These are phyloP conservation scores for Globisporangium perplexum DNA, from an alignment of 352 stramenopile species.

Conservation along the genomic window DNA sequence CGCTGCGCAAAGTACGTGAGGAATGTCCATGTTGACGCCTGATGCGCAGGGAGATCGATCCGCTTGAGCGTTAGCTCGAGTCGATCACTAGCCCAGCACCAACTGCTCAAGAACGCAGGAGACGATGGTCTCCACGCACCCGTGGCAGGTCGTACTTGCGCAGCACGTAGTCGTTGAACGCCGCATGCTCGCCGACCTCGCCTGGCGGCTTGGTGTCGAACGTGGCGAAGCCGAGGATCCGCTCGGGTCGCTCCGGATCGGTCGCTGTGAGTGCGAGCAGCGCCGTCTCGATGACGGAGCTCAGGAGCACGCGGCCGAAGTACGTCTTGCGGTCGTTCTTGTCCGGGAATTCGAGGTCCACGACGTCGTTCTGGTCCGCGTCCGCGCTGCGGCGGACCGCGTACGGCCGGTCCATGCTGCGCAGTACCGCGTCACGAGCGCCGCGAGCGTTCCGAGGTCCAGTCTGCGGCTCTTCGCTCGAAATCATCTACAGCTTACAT, in stretches of 20 bases:
- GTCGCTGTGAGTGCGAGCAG: constrained; percentile 61
- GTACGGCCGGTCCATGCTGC: constrained; percentile 37
- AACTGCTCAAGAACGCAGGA: no score
- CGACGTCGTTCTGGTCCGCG: constrained; percentile 47
- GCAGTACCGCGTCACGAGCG: no score
- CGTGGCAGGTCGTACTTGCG: constrained; percentile 48
- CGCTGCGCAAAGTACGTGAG: constrained; percentile 53
- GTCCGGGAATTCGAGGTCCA: constrained; percentile 56
- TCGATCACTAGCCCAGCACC: neutral
- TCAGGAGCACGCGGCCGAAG: constrained; percentile 52
- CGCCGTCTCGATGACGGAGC: constrained; percentile 65
- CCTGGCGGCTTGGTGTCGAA: constrained; percentile 49
- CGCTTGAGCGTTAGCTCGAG: neutral
- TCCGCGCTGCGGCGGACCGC: constrained; percentile 54
- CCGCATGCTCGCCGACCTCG: constrained; percentile 31
- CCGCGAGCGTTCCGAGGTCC: no score
- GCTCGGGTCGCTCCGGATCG: constrained; percentile 39
- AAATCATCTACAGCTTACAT: no score
- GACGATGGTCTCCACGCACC: constrained; percentile 17
- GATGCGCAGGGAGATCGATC: neutral
- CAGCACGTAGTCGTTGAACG: constrained; percentile 33
- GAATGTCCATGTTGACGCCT: constrained; percentile 47
- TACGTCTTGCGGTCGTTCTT: constrained; percentile 50
- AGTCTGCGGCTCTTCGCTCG: no score
- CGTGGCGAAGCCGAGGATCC: constrained; percentile 55